A percentile compares a stretch with the other conserved stretches of the same genome.
phyloP scores from a whole-genome alignment of 495 filamentous ascomycete species.

The Aspergillus egyptiacus region DNA sequence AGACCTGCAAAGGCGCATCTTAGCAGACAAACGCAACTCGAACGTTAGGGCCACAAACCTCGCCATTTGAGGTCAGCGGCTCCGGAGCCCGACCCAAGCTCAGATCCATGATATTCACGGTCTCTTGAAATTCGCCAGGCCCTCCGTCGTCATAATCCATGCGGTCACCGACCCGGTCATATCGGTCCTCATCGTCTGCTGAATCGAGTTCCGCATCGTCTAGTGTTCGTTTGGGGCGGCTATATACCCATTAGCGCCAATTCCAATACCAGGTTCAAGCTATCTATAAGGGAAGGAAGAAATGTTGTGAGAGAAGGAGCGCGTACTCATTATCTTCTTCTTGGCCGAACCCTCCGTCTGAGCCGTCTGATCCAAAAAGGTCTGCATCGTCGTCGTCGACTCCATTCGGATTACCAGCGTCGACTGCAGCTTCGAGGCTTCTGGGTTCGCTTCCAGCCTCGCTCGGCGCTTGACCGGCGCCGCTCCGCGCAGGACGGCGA shows the following conservation, averaged over 20 bases:
- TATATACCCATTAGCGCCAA: constrained; percentile 26
- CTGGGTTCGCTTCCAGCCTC: constrained; percentile 27
- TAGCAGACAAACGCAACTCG: neutral
- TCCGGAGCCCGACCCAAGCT: constrained; percentile 58
- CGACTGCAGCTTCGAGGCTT: constrained; percentile 19
- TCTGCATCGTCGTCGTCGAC: constrained; percentile 53
- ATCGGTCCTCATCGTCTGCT: constrained; percentile 61
- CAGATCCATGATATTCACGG: constrained; percentile 51
- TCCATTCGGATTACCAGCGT: constrained; percentile 39
- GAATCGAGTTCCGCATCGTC: constrained; percentile 76
- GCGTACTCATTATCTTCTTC: constrained; percentile 35
- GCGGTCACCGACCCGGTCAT: constrained; percentile 42
- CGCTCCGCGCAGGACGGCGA: constrained; percentile 35
- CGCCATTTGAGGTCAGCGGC: constrained; percentile 66
- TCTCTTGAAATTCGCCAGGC: constrained; percentile 45
- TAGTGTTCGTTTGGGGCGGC: constrained; percentile 47
- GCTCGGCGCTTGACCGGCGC: constrained; percentile 24
- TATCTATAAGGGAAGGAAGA: neutral
- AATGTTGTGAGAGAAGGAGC: constrained; percentile 4
- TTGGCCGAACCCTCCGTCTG: constrained; percentile 37
- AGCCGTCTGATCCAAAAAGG: constrained; percentile 57
- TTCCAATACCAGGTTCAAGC: constrained; percentile 5
- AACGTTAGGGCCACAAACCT: constrained; percentile 29
- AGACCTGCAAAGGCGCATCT: constrained; percentile 50
- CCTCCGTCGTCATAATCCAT: constrained; percentile 44